Conservation (phyloP, 1,284 basidiomycete genomes). For the Cystobasidium pallidum region DNA sequence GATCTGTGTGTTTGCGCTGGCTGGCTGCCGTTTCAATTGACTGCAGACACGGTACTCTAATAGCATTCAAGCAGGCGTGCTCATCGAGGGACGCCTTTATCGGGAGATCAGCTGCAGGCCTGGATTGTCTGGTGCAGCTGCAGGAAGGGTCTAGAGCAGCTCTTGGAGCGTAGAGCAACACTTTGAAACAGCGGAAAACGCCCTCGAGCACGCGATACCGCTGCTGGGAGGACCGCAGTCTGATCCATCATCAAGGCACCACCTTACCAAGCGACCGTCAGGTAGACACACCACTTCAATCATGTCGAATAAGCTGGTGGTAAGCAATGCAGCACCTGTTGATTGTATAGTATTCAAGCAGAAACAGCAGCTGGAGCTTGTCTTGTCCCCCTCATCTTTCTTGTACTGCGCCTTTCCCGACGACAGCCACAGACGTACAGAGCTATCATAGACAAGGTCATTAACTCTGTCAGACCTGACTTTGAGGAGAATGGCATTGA, state of each 20-base stretch:
- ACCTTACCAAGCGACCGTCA: too few relatives aligned
- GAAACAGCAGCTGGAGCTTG: slow-evolving; percentile 8
- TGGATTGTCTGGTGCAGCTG: slow-evolving; percentile 22
- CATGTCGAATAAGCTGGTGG: slow-evolving; percentile 60
- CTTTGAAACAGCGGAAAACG: too few relatives aligned
- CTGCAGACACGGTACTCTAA: too few relatives aligned
- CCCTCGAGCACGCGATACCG: too few relatives aligned
- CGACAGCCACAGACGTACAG: slow-evolving; percentile 84
- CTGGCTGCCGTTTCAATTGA: too few relatives aligned
- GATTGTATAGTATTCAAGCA: slow-evolving; percentile 20
- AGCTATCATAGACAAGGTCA: slow-evolving; percentile 94
- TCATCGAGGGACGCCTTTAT: background rate
- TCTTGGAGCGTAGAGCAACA: too few relatives aligned
- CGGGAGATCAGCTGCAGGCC: slow-evolving; percentile 9
- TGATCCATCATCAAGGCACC: background rate
- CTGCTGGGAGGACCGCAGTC: background rate
- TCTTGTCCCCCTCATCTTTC: background rate
- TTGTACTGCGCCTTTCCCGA: background rate
- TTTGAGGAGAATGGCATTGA: slow-evolving; percentile 96
- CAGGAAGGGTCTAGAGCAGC: too few relatives aligned
- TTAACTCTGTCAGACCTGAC: slow-evolving; percentile 82
- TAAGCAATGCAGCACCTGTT: slow-evolving; percentile 50
- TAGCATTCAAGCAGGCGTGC: background rate
- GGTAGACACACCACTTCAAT: slow-evolving; percentile 49
- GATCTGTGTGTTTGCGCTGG: background rate